Base-by-base conservation (phyloP, 345 rosid genomes). In the Arabidopsis suecica region DNA sequence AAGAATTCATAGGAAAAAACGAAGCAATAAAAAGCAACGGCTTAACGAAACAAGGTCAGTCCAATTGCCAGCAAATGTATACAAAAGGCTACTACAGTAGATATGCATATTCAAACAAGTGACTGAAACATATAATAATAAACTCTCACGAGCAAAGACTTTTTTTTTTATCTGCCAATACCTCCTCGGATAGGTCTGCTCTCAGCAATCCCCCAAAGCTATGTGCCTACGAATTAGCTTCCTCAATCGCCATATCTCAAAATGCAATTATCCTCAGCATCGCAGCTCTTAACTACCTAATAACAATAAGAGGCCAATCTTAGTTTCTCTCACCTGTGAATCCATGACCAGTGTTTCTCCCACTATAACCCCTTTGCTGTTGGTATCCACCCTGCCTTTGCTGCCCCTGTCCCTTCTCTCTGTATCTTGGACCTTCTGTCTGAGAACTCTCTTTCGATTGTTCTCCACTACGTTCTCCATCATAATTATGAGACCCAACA, bases 341-440 rank as follows among this genome's bases (percentile, higher is more conserved):
- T 36, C 83, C 86, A 63, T 77, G 77, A 75, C 65, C 82, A 20
- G 72, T 75, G 76, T 86, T 85, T 22, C 73, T 83, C 74, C 76
- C 74, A 75, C 38, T 79, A 67, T 32, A 53, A 74, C 86, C 87
- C 72, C 83, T 80, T 67, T 76, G 84, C 73, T 84, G 83, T 72
- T 88, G 87, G 33, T 81, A 63, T 41, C 88, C 90, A 54, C 88
- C 92, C 47, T 80, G 93, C 80, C 90, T 80, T 37, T 88, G 58
- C 48, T 83, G 82, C 13, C 82, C 77, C 63, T 82, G 92, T 60
- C 85, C 89, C 79, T 86, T 89, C 82, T 90, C 97, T 84, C 82
- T 86, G 79, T 75, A 84, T 83, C 86, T 85, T 60, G 82, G 56
- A 36, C 85, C 86, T 7, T 83, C 78, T 71, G 80, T 79, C 77